phyloP scores from a whole-genome alignment of 768 basidiomycete genomes.

The Pleurotus pulmonarius region DNA sequence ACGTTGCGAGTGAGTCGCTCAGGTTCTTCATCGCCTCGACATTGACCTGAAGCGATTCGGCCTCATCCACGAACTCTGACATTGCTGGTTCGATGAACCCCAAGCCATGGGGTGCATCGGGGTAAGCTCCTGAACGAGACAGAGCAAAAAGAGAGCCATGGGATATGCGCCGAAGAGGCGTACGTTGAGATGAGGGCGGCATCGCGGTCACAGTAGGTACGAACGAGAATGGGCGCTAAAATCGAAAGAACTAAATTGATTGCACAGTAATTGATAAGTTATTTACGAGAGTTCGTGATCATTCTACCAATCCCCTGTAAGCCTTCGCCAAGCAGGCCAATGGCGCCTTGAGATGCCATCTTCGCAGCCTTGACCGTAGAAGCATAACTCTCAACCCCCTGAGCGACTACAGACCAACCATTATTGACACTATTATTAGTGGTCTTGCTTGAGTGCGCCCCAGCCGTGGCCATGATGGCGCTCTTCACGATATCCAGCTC shows the following conservation, averaged over 20 bases:
- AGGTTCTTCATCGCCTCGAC: conserved; percentile 67
- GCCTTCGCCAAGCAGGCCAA: neutral
- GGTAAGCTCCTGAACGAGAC: conserved; percentile 70
- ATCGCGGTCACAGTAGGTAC: neutral
- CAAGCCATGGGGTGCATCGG: conserved; percentile 78
- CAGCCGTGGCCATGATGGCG: conserved; percentile 80
- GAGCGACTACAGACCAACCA: neutral
- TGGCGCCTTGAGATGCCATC: neutral
- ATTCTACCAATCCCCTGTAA: neutral
- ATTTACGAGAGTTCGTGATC: neutral
- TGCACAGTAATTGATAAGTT: no score
- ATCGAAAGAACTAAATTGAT: no score
- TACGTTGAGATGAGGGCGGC: conserved; percentile 51
- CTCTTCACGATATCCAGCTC: conserved; percentile 83
- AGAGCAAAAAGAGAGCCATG: conserved; percentile 87
- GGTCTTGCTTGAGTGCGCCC: conserved; percentile 22
- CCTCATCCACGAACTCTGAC: conserved; percentile 85
- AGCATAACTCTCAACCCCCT: neutral
- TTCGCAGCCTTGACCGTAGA: neutral
- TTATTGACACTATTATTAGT: neutral
- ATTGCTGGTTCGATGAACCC: conserved; percentile 84
- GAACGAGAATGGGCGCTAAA: no score
- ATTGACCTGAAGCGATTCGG: conserved; percentile 74
- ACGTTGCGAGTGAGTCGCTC: conserved; percentile 71
- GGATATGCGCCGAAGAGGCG: conserved; percentile 85